Evolutionary conservation across 192 early-diverging fungal genomes (phyloP).

Genomic region (Thoreauomyces humboldtii): DNA sequence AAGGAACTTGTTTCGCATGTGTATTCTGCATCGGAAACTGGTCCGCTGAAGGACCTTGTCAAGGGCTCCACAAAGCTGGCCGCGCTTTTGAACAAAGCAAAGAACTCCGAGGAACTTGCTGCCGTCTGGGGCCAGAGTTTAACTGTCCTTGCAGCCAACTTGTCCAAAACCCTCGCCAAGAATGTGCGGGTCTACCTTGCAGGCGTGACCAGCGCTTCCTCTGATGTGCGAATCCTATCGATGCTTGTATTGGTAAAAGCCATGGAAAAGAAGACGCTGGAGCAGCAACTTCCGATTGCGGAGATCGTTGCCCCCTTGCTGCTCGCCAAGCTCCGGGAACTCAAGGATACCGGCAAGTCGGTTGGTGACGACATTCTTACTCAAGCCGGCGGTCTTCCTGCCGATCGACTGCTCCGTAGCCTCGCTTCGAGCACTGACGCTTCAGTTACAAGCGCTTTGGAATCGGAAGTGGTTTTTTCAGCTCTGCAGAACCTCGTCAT

Average conservation of each 20-base stretch:
- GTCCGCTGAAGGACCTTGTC: background rate
- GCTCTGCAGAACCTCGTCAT: conserved; percentile 1
- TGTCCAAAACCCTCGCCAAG: too few relatives aligned
- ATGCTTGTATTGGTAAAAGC: background rate
- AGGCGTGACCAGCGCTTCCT: background rate
- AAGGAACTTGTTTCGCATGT: background rate
- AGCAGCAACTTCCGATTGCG: background rate
- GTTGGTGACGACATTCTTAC: too few relatives aligned
- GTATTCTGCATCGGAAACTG: background rate
- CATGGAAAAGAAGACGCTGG: background rate
- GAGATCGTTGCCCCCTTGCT: background rate
- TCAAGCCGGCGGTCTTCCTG: too few relatives aligned
- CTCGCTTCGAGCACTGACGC: too few relatives aligned
- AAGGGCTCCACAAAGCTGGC: conserved; percentile 5
- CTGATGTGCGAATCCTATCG: background rate
- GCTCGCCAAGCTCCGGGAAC: background rate
- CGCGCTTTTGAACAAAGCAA: background rate
- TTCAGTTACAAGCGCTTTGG: background rate
- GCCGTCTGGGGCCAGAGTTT: too few relatives aligned
- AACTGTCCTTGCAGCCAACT: too few relatives aligned
- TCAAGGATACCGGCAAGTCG: too few relatives aligned
- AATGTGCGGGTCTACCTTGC: background rate
- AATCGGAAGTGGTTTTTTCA: background rate
- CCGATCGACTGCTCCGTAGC: too few relatives aligned
- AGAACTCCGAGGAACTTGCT: too few relatives aligned